A percentile compares a stretch with the other conserved stretches of the same genome.
Evolutionary conservation across 2,329 filamentous ascomycete species (phyloP).

Genomic region (Verticillium alfalfae): DNA sequence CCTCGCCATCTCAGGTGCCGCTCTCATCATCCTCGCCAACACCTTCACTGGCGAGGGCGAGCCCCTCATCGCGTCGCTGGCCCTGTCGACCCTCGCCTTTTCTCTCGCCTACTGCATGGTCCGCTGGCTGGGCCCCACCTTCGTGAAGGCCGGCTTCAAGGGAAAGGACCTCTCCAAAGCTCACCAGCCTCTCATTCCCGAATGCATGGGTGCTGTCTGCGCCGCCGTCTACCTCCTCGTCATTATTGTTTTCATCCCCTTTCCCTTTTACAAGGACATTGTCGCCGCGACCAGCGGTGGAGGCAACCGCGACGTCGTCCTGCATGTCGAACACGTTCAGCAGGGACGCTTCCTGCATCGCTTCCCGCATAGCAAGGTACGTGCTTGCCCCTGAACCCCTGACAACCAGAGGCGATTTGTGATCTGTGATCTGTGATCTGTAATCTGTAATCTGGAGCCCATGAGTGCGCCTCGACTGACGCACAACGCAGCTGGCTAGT

Average conservation of each 20-base stretch:
- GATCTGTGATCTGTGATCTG: not conserved
- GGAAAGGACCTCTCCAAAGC: conserved; percentile 79
- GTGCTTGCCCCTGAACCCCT: not conserved
- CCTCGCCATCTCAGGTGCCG: conserved; percentile 60
- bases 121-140: conserved; percentile 85
- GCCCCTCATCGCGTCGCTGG: conserved; percentile 81
- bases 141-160: conserved; percentile 82
- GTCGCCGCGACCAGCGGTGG: conserved; percentile 91
- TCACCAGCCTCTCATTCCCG: conserved; percentile 72
- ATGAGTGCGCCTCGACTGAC: not conserved
- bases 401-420: not conserved
- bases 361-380: conserved; percentile 90
- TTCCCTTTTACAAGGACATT: conserved; percentile 97
- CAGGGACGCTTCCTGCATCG: conserved; percentile 80
- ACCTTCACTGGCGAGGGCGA: conserved; percentile 82
- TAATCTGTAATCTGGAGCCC: no score
- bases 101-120: conserved; percentile 78
- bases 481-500: conserved; percentile 66
- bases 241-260: conserved; percentile 89
- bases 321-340: conserved; percentile 68
- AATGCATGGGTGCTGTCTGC: conserved; percentile 93
- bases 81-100: conserved; percentile 82
- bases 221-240: conserved; percentile 87
- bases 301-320: conserved; percentile 81
- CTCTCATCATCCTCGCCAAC: conserved; percentile 69